Conservation (phyloP, 1,284 basidiomycete genomes). For the Vanrija humicola region DNA sequence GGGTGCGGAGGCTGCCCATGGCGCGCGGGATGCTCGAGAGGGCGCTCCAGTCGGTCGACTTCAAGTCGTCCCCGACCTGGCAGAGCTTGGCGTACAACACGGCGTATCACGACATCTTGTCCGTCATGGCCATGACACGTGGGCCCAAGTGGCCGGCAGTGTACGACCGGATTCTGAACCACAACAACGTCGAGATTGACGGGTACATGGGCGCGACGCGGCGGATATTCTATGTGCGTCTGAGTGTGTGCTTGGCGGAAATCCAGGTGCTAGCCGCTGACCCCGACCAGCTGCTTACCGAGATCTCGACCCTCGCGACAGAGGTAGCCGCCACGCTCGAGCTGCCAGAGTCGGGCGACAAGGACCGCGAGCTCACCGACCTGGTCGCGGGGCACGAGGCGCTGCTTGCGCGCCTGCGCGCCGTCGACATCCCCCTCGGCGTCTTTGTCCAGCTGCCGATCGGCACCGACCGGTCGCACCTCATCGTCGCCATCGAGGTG, state of each 20-base stretch:
- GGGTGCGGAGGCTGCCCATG: constrained; percentile 18
- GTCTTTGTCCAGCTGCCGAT: constrained; percentile 15
- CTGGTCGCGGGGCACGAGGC: constrained; percentile 9
- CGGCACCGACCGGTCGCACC: constrained; percentile 15
- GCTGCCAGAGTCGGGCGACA: constrained; percentile 1
- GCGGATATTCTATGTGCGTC: constrained; percentile 23
- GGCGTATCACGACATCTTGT: constrained; percentile 30
- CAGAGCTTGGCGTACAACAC: constrained; percentile 26
- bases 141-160: constrained; percentile 26
- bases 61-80: constrained; percentile 15
- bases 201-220: constrained; percentile 30
- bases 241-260: too few relatives aligned
- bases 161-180: constrained; percentile 24
- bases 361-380: constrained; percentile 3
- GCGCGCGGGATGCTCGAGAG: constrained; percentile 14
- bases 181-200: constrained; percentile 23
- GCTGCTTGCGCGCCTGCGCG: constrained; percentile 4
- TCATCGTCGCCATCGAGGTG: constrained; percentile 30
- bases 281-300: constrained; percentile 19
- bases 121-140: constrained; percentile 17
- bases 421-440: constrained; percentile 7
- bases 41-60: constrained; percentile 15
- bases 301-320: constrained; percentile 23
- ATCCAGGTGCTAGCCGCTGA: background rate
- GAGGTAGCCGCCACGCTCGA: constrained; percentile 11